A percentile compares a stretch with the other conserved stretches of the same genome.
Conservation (phyloP, 2,329 filamentous ascomycete genomes). For the Alternaria brassicicola region DNA sequence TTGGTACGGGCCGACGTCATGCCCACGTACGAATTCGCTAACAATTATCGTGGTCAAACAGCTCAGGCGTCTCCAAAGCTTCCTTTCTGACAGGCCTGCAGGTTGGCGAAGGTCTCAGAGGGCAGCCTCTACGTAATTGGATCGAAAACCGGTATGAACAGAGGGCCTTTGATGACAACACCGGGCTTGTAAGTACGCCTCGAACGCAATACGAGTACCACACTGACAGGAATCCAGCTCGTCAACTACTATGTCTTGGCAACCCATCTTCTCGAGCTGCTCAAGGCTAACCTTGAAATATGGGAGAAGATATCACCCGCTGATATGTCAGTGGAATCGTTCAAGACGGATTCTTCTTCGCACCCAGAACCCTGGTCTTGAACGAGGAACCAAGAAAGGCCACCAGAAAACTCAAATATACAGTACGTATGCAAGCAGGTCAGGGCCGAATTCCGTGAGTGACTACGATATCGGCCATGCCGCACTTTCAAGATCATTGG, state of each 20-base stretch:
- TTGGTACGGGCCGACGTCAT: neutral
- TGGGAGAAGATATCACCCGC: too few relatives aligned
- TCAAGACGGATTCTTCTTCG: too few relatives aligned
- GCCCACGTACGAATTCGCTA: neutral
- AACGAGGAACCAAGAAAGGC: too few relatives aligned
- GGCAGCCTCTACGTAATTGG: neutral
- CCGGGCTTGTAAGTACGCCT: neutral
- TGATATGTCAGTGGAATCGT: too few relatives aligned
- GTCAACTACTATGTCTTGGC: neutral
- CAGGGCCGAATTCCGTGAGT: neutral
- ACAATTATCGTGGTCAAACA: neutral
- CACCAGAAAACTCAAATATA: neutral
- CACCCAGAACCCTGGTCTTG: too few relatives aligned
- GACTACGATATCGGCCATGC: neutral
- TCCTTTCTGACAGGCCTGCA: neutral
- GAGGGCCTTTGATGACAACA: neutral
- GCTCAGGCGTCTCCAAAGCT: neutral
- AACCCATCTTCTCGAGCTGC: neutral
- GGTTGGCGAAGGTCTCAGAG: neutral
- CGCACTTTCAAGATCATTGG: neutral
- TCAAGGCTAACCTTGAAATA: too few relatives aligned
- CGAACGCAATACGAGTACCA: neutral
- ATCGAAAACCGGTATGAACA: neutral
- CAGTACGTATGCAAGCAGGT: neutral
- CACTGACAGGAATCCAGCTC: neutral